phyloP scores from a whole-genome alignment of 2,329 filamentous ascomycete species.

The Fusarium austroafricanum region DNA sequence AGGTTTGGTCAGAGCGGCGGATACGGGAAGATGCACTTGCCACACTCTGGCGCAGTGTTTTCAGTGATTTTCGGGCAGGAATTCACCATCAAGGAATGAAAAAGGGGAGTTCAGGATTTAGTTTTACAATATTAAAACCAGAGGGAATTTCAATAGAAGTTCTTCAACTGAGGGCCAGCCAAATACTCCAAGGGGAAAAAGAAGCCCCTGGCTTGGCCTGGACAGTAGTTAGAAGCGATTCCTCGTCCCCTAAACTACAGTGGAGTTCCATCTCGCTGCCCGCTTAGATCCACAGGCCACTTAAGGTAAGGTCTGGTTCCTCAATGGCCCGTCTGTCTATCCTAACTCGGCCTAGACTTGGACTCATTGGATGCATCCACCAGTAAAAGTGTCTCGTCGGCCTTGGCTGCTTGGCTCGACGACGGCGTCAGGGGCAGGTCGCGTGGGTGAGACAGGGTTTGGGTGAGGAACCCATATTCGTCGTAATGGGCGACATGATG shows the following conservation, averaged over 20 bases:
- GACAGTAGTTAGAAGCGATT: constrained; percentile 17
- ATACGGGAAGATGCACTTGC: constrained; percentile 34
- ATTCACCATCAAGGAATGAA: not conserved
- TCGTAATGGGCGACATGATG: not conserved
- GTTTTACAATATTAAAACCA: not conserved
- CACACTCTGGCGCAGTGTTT: constrained; percentile 27
- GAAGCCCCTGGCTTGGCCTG: constrained; percentile 26
- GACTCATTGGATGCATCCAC: constrained; percentile 25
- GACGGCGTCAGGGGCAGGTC: constrained; percentile 41
- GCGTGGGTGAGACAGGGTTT: constrained; percentile 42
- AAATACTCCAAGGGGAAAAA: constrained; percentile 4
- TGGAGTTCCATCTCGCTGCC: constrained; percentile 33
- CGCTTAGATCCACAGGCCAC: constrained; percentile 33
- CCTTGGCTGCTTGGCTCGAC: constrained; percentile 33
- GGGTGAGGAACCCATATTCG: constrained; percentile 17
- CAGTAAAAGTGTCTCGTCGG: constrained; percentile 39
- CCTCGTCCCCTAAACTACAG: constrained; percentile 35
- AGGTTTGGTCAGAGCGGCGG: constrained; percentile 29
- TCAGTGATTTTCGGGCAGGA: constrained; percentile 1
- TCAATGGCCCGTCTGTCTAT: constrained; percentile 8
- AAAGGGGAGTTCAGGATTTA: not conserved
- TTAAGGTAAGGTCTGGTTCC: constrained; percentile 30
- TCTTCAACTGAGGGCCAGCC: constrained; percentile 8
- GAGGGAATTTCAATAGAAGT: constrained; percentile 4
- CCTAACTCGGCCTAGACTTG: constrained; percentile 35